Base-by-base conservation (phyloP, 2,329 filamentous ascomycete species). In the Fusarium acutatum region DNA sequence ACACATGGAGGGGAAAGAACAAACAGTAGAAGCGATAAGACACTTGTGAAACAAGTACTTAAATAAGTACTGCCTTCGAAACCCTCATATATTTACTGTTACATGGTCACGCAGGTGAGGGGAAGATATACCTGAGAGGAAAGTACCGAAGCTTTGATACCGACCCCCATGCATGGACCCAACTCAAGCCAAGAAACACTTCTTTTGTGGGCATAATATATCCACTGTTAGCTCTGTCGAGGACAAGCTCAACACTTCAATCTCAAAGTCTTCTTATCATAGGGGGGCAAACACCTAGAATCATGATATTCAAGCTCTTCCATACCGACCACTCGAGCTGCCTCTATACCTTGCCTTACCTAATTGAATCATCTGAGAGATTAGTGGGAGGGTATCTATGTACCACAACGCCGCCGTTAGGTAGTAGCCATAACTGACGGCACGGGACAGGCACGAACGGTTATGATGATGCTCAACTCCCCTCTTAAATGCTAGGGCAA, bases 1-100 rank as follows among this genome's bases (percentile, higher is more conserved):
- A 35, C 60, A 58, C 62, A 74, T 72, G 64, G 68, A 72, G 58
- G 64, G 73, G 64, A 73, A 74, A 66, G 60, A 69, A 71, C 44
- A 59, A 7, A 28, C 44, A 47, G 44, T n/a, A 34, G 32, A 40
- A 58, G 32, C 30, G 65, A 60, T 44, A 32, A 60, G 26, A 53
- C 58, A 70, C 65, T 28, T 43, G 7, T 22, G 22, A 18, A 15
- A 38, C 7, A 60, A 47, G 64, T 73, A 71, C 30, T 56, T 30
- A 24, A 41, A 34, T 37, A 37, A 37, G 32, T 61, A 35, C 54
- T 75, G 37, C 41, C 38, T 22, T 58, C 38, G 63, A n/a, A 46
- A 43, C 35, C 50, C 53, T 15, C 13, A 54, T 46, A 17, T 20
- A n/a, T 24, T 15, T 54, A 7, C 7, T 35, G 14, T 15, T 37